phyloP scores from a whole-genome alignment of 177 flowering plant genomes.

The Vitis hybrid region DNA sequence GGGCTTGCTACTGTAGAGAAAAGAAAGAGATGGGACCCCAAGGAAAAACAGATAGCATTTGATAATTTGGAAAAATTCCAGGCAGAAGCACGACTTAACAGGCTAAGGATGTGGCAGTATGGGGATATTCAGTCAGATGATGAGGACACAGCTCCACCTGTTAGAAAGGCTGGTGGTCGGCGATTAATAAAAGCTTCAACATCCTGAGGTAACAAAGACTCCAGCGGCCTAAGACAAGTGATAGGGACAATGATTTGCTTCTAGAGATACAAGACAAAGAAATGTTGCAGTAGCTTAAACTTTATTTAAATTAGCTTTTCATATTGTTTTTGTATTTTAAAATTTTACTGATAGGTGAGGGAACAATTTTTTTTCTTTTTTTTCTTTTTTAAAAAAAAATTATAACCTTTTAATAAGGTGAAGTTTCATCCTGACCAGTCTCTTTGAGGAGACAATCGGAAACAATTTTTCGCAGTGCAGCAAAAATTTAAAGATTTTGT shows the following conservation, averaged over 20 bases:
- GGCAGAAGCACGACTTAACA: conserved; percentile 56
- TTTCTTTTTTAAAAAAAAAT: too few species aligned
- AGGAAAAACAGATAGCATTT: conserved; percentile 58
- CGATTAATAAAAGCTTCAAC: conserved; percentile 16
- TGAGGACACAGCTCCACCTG: conserved; percentile 40
- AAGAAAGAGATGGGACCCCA: conserved; percentile 71
- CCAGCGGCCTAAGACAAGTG: not conserved
- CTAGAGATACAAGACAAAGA: conserved; percentile 1
- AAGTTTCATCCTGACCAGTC: not conserved
- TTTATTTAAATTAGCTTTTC: conserved; percentile 14
- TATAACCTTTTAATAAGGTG: conserved; percentile 14
- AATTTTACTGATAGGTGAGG: conserved; percentile 7
- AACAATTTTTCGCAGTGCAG: not conserved
- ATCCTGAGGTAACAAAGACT: not conserved
- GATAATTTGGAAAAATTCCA: conserved; percentile 78
- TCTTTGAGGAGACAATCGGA: not conserved
- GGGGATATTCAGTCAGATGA: conserved; percentile 94
- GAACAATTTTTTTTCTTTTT: conserved; percentile 10
- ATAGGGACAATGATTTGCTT: conserved; percentile 9
- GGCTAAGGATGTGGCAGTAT: conserved; percentile 86
- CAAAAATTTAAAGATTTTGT: not conserved
- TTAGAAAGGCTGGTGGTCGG: conserved; percentile 35
- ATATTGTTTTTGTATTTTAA: not conserved
- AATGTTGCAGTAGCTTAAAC: conserved; percentile 8
- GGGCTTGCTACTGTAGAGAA: conserved; percentile 90